A percentile compares a stretch with the other conserved stretches of the same genome.
These are phyloP conservation scores for Dioscorea alata DNA, from an alignment of 106 monocot genomes.

Conservation along the genomic window DNA sequence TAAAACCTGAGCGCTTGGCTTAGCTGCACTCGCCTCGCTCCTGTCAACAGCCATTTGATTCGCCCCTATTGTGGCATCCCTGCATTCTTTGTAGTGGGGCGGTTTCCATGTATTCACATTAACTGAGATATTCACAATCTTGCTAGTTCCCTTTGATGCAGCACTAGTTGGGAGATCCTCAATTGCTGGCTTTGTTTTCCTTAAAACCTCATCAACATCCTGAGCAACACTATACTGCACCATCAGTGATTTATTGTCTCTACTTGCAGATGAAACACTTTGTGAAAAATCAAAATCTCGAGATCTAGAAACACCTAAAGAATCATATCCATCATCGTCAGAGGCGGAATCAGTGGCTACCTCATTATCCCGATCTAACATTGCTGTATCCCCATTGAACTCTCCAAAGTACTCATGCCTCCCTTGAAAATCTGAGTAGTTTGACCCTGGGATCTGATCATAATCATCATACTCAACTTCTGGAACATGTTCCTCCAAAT, in stretches of 20 bases:
- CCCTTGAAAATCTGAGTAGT: constrained; percentile 16
- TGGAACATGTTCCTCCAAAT: constrained; percentile 7
- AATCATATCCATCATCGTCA: constrained; percentile 48
- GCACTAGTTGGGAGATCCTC: constrained; percentile 24
- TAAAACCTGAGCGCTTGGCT: constrained; percentile 8
- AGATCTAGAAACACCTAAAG: constrained; percentile 15
- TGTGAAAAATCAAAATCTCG: constrained; percentile 22
- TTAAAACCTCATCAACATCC: constrained; percentile 31
- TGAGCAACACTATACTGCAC: constrained; percentile 46
- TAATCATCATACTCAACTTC: constrained; percentile 31
- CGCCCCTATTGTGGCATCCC: constrained; percentile 20
- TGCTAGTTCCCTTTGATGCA: constrained; percentile 37
- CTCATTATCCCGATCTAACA: constrained; percentile 19
- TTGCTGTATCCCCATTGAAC: constrained; percentile 18
- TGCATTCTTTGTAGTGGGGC: constrained; percentile 16
- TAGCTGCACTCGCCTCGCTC: constrained; percentile 17
- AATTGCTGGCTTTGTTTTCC: constrained; percentile 23
- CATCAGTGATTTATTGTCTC: constrained; percentile 28
- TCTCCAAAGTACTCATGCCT: constrained; percentile 33
- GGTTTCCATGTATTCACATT: constrained; percentile 82
- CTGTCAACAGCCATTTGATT: constrained; percentile 15
- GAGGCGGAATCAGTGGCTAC: constrained; percentile 35
- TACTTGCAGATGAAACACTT: constrained; percentile 26
- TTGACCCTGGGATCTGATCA: constrained; percentile 17
- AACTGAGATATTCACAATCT: constrained; percentile 79